These are phyloP conservation scores for Tetrahymena elliotti DNA, from an alignment of 73 alveolate genomes.

Conservation along the genomic window DNA sequence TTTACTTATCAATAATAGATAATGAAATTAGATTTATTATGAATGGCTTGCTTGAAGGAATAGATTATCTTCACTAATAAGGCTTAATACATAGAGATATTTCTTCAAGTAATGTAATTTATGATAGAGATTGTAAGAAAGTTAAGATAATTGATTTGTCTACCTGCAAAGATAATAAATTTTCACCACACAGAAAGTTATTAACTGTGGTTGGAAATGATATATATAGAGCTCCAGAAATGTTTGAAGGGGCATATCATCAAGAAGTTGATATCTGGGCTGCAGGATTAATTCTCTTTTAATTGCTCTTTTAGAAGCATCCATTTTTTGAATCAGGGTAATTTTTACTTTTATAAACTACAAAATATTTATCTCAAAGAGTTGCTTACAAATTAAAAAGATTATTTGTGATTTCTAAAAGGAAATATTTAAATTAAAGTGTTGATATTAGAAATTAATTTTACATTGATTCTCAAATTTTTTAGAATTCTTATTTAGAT, in stretches of 20 bases:
- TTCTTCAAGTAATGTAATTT: neutral
- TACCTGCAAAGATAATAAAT: neutral
- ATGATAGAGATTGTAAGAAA: neutral
- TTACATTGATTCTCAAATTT: no score
- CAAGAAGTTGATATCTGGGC: neutral
- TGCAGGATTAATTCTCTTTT: constrained; percentile 2
- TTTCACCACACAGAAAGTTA: neutral
- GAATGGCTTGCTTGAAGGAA: neutral
- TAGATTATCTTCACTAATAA: neutral
- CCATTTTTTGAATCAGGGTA: neutral
- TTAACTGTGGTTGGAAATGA: neutral
- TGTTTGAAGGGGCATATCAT: neutral
- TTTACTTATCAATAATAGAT: neutral
- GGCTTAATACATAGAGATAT: neutral
- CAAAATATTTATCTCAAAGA: no score
- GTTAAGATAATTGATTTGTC: neutral
- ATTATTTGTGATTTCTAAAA: no score
- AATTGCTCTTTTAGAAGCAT: neutral
- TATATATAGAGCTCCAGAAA: constrained; percentile 1
- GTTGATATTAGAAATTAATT: no score
- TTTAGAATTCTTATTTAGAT: no score
- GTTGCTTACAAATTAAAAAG: no score
- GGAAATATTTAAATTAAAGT: no score
- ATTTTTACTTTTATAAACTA: neutral
- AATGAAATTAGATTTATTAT: neutral